A percentile compares a stretch with the other conserved stretches of the same genome.
phyloP scores from a whole-genome alignment of 192 early-diverging fungal species.

The Kickxella alabastrina region DNA sequence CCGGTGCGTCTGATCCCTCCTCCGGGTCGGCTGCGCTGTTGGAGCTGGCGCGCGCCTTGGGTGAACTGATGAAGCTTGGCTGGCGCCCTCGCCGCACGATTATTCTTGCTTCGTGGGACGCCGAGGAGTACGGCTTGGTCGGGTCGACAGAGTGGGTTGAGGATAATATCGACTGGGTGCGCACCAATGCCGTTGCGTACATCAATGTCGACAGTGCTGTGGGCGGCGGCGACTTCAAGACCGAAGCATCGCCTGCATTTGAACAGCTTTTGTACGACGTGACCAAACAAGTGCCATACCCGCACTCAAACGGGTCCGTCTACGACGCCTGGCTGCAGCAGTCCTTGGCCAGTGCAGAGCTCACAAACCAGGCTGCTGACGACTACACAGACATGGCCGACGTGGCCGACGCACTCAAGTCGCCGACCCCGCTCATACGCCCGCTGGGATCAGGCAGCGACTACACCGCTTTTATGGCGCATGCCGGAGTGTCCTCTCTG shows the following conservation, averaged over 20 bases:
- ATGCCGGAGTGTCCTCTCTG: slow-evolving; percentile 59
- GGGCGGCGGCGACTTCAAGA: slow-evolving; percentile 46
- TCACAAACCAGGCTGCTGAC: not conserved
- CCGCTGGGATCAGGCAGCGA: slow-evolving; percentile 56
- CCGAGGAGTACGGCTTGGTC: slow-evolving; percentile 59
- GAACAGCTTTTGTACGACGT: slow-evolving; percentile 47
- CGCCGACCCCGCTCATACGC: slow-evolving; percentile 10
- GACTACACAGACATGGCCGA: not conserved
- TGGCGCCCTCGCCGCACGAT: slow-evolving; percentile 63
- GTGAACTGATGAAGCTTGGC: slow-evolving; percentile 53
- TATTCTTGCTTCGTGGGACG: slow-evolving; percentile 62
- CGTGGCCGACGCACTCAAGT: not conserved
- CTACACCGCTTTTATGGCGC: slow-evolving; percentile 58
- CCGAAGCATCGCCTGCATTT: slow-evolving; percentile 51
- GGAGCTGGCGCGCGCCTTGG: slow-evolving; percentile 52
- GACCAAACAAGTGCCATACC: slow-evolving; percentile 48
- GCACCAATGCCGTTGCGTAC: slow-evolving; percentile 52
- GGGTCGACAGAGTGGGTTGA: slow-evolving; percentile 70
- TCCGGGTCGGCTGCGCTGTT: slow-evolving; percentile 59
- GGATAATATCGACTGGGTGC: slow-evolving; percentile 53
- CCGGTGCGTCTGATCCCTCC: slow-evolving; percentile 60
- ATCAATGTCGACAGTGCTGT: slow-evolving; percentile 59
- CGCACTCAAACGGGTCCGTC: slow-evolving; percentile 40
- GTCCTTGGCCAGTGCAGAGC: not conserved
- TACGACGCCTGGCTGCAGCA: slow-evolving; percentile 54